Evolutionary conservation across 345 rosid species (phyloP).

Genomic region (Eucalyptus shirleyi): DNA sequence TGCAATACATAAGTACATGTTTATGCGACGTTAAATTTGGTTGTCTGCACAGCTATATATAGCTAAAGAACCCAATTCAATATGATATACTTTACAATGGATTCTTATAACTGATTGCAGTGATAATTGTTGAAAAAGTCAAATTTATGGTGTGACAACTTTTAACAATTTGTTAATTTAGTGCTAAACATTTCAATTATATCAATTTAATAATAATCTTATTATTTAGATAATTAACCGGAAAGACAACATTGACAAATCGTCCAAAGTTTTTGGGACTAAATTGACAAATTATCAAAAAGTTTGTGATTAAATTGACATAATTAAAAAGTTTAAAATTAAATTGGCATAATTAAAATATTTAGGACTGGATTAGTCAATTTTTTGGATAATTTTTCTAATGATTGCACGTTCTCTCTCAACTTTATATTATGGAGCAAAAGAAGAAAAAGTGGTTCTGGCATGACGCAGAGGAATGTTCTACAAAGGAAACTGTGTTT

Average conservation of each 20-base stretch:
- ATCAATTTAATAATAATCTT: background rate
- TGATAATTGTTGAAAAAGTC: background rate
- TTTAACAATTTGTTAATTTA: too few relatives aligned
- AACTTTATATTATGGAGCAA: background rate
- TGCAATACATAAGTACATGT: background rate
- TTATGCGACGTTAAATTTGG: background rate
- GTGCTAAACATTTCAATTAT: rapidly evolving
- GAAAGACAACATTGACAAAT: background rate
- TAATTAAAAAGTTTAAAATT: too few relatives aligned
- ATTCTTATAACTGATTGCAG: background rate
- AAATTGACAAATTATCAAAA: too few relatives aligned
- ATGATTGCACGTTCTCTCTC: background rate
- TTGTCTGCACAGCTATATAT: background rate
- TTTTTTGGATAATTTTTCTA: too few relatives aligned
- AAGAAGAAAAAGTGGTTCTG: background rate
- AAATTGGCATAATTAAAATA: too few relatives aligned
- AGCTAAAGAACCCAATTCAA: background rate
- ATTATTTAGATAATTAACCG: background rate
- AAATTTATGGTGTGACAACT: too few relatives aligned
- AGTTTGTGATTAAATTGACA: too few relatives aligned
- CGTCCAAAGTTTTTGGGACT: rapidly evolving
- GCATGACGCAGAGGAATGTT: background rate
- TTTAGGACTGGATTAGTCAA: rapidly evolving
- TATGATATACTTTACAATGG: background rate
- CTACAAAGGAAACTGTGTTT: background rate